Evolutionary conservation across 768 basidiomycete species (phyloP).

Genomic region (Sporobolomyces phaffii): DNA sequence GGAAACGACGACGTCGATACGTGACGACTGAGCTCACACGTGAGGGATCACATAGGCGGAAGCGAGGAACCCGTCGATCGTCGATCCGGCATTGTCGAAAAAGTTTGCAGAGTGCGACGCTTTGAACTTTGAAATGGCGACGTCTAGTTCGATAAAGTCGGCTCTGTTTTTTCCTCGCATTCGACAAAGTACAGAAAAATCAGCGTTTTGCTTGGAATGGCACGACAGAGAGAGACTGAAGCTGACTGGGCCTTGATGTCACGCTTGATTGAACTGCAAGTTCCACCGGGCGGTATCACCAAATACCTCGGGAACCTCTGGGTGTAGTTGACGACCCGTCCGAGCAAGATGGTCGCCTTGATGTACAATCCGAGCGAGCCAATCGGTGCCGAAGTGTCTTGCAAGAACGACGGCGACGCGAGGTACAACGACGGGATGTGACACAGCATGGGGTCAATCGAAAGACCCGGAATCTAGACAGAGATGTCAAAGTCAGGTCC

Average conservation of each 20-base stretch:
- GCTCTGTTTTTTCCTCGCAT: not conserved
- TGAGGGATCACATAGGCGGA: conserved; percentile 34
- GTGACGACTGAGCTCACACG: conserved; percentile 25
- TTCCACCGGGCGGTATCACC: not conserved
- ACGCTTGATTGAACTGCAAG: conserved; percentile 11
- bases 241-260: not conserved
- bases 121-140: conserved; percentile 30
- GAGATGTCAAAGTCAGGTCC: not conserved
- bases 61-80: conserved; percentile 29
- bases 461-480: conserved; percentile 11
- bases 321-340: conserved; percentile 32
- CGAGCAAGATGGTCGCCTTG: conserved; percentile 32
- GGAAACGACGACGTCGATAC: no score
- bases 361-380: conserved; percentile 34
- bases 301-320: conserved; percentile 24
- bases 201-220: no score
- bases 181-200: not conserved
- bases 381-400: conserved; percentile 20
- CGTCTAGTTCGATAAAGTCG: conserved; percentile 33
- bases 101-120: conserved; percentile 23
- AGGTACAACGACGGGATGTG: conserved; percentile 16
- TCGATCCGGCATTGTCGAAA: conserved; percentile 10
- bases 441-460: conserved; percentile 3
- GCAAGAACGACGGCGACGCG: conserved; percentile 13
- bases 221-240: not conserved